Evolutionary conservation across 2,329 filamentous ascomycete genomes (phyloP), one percentile per base, ranked within the genome.

Genomic region (Didymosphaeria variabile): DNA sequence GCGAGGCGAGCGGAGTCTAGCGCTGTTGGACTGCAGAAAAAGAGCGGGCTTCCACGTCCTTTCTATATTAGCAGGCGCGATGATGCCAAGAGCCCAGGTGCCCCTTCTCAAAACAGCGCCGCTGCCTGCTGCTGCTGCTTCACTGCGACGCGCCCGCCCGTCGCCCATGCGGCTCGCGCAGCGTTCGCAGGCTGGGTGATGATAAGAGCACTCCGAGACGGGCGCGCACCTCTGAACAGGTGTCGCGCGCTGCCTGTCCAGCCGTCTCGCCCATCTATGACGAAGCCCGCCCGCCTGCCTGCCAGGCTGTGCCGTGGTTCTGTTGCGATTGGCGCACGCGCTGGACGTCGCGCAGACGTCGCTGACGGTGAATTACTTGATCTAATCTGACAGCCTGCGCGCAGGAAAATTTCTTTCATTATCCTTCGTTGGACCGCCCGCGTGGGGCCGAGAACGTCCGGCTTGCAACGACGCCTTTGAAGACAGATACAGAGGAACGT

Each of bases 341-440:
- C n/a, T 29, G 54, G 31, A 49, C 55, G 38, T 6, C 7, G 23
- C 23, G 46, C 61, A 74, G 61, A 60, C 67, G 73, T 78, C 79
- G 68, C 71, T 85, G 84, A 83, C 68, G 80, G 83, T 79, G 78
- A 72, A 82, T 82, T 78, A 86, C 85, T 87, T 87, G 85, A 87
- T 87, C 85, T 87, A 86, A 86, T 87, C 85, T 85, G 85, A 86
- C 77, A 77, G 75, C 72, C 61, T 57, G 46, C 36, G 31, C 26
- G 44, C 47, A 42, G 34, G 29, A 10, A 46, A 7, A 1, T 23
- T 26, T n/a, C 32, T 56, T 44, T 40, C 38, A n/a, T 40, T n/a
- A n/a, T 19, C n/a, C 38, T 17, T 40, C 38, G 3, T 17, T 40
- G 17, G 26, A 29, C 26, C 26, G 26, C 26, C 26, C 26, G 26